Evolutionary conservation across 2,329 filamentous ascomycete species (phyloP).

Genomic region (Colletotrichum spaethianum): DNA sequence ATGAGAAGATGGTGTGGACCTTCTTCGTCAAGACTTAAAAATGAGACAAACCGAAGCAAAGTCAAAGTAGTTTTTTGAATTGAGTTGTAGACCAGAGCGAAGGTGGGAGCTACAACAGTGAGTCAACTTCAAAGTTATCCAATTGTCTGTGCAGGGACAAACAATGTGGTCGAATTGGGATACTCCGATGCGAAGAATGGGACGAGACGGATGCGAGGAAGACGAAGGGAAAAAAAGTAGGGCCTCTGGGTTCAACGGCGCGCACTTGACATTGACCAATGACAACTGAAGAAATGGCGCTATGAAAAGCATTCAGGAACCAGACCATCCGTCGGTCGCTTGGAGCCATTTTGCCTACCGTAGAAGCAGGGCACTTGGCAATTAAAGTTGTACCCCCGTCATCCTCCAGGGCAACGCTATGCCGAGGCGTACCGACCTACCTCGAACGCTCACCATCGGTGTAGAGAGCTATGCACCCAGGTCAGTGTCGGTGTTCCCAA

Average conservation of each 20-base stretch:
- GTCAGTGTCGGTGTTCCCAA: neutral
- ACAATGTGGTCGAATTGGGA: slow-evolving; percentile 34
- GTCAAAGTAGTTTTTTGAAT: neutral
- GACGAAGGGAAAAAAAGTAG: slow-evolving; percentile 25
- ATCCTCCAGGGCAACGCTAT: slow-evolving; percentile 19
- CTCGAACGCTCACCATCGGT: slow-evolving; percentile 33
- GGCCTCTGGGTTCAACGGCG: slow-evolving; percentile 14
- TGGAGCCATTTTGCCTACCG: neutral
- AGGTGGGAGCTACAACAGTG: neutral
- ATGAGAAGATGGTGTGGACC: neutral
- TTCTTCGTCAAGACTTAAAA: neutral
- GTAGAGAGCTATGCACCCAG: neutral
- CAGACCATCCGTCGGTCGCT: slow-evolving; percentile 26
- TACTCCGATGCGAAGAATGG: slow-evolving; percentile 9
- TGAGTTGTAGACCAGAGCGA: neutral
- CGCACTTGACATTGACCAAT: slow-evolving; percentile 28
- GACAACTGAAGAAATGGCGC: neutral
- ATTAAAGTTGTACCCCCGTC: slow-evolving; percentile 13
- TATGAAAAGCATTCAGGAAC: slow-evolving; percentile 34
- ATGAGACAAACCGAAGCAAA: neutral
- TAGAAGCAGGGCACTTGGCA: neutral
- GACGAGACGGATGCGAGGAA: slow-evolving; percentile 39
- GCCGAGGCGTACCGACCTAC: slow-evolving; percentile 38
- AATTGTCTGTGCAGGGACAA: slow-evolving; percentile 5
- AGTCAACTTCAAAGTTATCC: slow-evolving; percentile 25